phyloP scores from a whole-genome alignment of 495 filamentous ascomycete species.

The Aspergillus hancockii region DNA sequence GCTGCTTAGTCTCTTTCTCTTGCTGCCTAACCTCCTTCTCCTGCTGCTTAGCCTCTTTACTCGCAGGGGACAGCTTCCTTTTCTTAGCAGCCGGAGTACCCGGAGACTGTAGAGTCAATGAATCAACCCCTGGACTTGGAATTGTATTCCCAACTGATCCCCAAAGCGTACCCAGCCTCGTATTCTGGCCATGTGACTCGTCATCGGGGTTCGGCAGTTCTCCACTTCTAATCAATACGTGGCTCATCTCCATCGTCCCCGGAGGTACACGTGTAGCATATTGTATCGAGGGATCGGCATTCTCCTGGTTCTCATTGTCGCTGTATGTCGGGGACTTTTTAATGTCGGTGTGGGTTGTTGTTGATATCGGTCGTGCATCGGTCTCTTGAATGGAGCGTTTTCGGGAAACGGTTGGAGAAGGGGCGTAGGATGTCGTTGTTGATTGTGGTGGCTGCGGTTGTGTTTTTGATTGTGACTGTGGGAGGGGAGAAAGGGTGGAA shows the following conservation, averaged over 20 bases:
- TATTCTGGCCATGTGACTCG: neutral
- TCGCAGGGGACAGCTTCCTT: constrained; percentile 53
- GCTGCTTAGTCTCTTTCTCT: constrained; percentile 57
- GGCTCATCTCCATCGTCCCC: neutral
- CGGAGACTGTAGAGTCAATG: neutral
- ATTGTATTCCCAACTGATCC: constrained; percentile 12
- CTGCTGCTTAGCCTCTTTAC: constrained; percentile 54
- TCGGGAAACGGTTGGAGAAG: constrained; percentile 18
- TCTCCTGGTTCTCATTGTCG: constrained; percentile 31
- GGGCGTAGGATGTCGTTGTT: constrained; percentile 12
- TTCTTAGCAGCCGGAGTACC: constrained; percentile 41
- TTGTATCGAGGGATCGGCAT: constrained; percentile 11
- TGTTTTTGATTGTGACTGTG: constrained; percentile 1
- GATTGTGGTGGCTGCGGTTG: neutral
- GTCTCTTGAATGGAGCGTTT: constrained; percentile 38
- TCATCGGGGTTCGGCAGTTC: neutral
- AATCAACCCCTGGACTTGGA: neutral
- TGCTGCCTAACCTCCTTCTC: constrained; percentile 57
- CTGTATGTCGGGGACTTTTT: neutral
- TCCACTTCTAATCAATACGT: neutral
- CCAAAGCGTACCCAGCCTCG: neutral
- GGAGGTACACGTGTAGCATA: neutral
- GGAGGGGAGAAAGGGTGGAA: constrained; percentile 13
- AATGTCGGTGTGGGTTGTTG: constrained; percentile 37
- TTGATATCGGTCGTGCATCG: constrained; percentile 20